Evolutionary conservation across 139 green algal genomes (phyloP), one percentile per base, ranked within the genome.

Genomic region (Gonium pectorale): DNA sequence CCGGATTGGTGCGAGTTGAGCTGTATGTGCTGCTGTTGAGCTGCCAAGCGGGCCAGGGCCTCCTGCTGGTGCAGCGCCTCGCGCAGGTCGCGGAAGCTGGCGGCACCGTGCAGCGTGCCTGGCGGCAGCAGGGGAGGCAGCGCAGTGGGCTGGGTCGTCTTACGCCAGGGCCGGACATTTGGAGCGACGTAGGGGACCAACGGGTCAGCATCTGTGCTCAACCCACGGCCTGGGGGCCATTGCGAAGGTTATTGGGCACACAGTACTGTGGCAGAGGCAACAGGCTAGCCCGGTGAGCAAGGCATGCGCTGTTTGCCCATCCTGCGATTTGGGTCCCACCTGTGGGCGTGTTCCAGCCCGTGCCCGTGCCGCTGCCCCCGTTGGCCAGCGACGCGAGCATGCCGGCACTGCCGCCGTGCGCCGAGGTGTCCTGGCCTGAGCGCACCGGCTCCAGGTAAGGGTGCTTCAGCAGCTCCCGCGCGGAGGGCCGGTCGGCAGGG

Each of bases 401-500:
- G 5, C 15, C 63, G 9, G 22, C 63, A 19, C 66, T 38, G 37
- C 66, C 38, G 66, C 38, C 29, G 21, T 13, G 7, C 49, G 35
- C 35, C 22, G 15, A 43, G n/a, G n/a, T n/a, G n/a, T n/a, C n/a
- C n/a, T n/a, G n/a, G n/a, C n/a, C n/a, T n/a, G n/a, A n/a, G 29
- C 75, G 60, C 22, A 90, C 52, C 52, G 68, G 49, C 59, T 90
- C 90, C 68, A 99, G 97, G 89, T 97, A 99, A 17, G 90, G 85
- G 89, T 98, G 94, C 90, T 97, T 96, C 41, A 99, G 91, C 62
- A 99, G 94, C 88, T 98, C 90, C 35, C 93, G 88, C 0, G 96
- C 93, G 11, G 89, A 87, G 27, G 95, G 95, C 0, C 97, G 89
- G 52, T 89, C 33, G 15, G 93, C 86, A 0, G 88, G 80, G 41